Percentiles rank a stretch among this genome's conserved stretches.
Evolutionary conservation across 768 basidiomycete genomes (phyloP).

Genomic region (Roridomyces roridus): DNA sequence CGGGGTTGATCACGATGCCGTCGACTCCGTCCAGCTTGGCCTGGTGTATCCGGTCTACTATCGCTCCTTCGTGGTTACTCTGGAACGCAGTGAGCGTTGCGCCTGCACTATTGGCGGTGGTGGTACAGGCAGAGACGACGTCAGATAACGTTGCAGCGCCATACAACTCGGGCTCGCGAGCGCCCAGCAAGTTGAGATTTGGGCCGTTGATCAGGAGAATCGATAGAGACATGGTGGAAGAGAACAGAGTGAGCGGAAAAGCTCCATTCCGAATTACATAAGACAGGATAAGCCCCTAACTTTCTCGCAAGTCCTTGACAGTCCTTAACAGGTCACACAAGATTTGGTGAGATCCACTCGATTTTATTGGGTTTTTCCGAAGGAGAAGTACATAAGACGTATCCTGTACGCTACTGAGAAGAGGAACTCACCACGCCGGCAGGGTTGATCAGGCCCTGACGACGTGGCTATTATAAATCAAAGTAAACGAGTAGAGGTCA

Average conservation of each 20-base stretch:
- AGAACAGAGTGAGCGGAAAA: too few relatives aligned
- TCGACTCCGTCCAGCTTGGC: constrained; percentile 25
- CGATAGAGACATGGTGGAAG: constrained; percentile 1
- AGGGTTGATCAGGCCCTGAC: too few relatives aligned
- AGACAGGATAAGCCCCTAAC: neutral
- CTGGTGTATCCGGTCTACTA: constrained; percentile 29
- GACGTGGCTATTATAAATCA: too few relatives aligned
- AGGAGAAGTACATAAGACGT: too few relatives aligned
- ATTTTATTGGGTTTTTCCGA: too few relatives aligned
- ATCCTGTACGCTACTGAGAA: too few relatives aligned
- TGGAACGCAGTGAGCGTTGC: constrained; percentile 25
- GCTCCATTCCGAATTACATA: too few relatives aligned
- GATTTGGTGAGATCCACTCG: too few relatives aligned
- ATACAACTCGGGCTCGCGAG: constrained; percentile 26
- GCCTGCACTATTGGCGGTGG: constrained; percentile 15
- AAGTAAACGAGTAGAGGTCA: too few relatives aligned
- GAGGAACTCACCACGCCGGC: too few relatives aligned
- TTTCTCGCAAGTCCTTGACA: too few relatives aligned
- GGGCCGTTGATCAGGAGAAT: constrained; percentile 30
- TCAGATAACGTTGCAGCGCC: constrained; percentile 25
- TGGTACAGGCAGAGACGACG: constrained; percentile 16
- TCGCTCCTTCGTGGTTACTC: constrained; percentile 31
- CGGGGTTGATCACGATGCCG: constrained; percentile 30
- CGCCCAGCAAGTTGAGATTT: constrained; percentile 26
- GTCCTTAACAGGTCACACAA: too few relatives aligned